A percentile compares a stretch with the other conserved stretches of the same genome.
Evolutionary conservation across 768 basidiomycete genomes (phyloP).

Genomic region (Leucosporidium scottii): DNA sequence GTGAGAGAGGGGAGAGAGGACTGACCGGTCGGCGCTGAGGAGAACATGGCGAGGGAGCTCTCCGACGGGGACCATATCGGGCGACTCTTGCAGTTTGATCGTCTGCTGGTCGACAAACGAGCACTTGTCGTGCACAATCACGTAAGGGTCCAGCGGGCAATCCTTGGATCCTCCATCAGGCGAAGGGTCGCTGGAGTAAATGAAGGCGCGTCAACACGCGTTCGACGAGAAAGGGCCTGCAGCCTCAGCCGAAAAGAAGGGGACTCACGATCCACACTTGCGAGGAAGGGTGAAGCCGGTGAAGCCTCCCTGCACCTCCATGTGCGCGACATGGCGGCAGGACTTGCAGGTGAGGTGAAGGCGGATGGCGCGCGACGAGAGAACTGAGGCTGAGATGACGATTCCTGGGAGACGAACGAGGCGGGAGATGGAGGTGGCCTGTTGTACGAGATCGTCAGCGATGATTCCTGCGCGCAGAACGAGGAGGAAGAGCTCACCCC

Average conservation of each 20-base stretch:
- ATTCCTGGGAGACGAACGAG: conserved; percentile 96
- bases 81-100: conserved; percentile 94
- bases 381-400: conserved; percentile 90
- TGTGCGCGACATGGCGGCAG: conserved; percentile 69
- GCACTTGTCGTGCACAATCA: conserved; percentile 90
- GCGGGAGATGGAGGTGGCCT: conserved; percentile 84
- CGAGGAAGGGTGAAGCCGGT: conserved; percentile 58
- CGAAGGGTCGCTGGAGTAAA: conserved; percentile 45
- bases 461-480: not conserved
- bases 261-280: conserved; percentile 46
- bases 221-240: not conserved
- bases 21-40: conserved; percentile 69
- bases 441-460: not conserved
- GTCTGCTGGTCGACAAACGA: conserved; percentile 92
- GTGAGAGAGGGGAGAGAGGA: not conserved
- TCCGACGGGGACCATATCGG: conserved; percentile 99
- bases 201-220: not conserved
- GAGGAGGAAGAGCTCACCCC: conserved; percentile 49
- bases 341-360: conserved; percentile 87
- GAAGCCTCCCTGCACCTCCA: conserved; percentile 48
- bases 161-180: conserved; percentile 81
- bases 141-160: conserved; percentile 91
- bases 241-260: not conserved
- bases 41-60: conserved; percentile 94
- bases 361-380: conserved; percentile 86